Evolutionary conservation across 768 basidiomycete species (phyloP).

Genomic region (Crepidotus variabilis): DNA sequence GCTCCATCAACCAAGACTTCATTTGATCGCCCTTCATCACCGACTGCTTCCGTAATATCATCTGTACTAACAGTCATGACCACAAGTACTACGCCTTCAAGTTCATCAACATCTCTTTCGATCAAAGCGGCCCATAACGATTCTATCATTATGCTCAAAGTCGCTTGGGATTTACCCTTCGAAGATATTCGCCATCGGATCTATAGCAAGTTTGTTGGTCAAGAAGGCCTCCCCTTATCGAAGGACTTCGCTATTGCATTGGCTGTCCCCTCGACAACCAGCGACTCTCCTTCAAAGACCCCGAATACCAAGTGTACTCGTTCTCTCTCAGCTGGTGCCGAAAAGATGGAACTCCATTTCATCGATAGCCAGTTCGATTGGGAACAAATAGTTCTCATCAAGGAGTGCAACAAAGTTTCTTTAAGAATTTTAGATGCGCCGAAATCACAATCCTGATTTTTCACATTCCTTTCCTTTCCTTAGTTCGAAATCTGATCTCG

Average conservation of each 20-base stretch:
- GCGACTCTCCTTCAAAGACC: conserved; percentile 5
- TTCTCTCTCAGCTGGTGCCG: conserved; percentile 27
- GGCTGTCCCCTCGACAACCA: conserved; percentile 27
- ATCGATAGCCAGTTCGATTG: conserved; percentile 53
- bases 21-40: conserved; percentile 29
- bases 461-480: neutral
- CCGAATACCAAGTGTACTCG: conserved; percentile 26
- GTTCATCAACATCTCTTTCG: conserved; percentile 32
- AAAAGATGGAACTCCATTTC: conserved; percentile 34
- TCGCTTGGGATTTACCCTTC: conserved; percentile 35
- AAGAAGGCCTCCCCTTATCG: conserved; percentile 51
- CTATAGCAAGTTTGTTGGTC: conserved; percentile 62
- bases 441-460: neutral
- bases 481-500: neutral
- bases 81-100: conserved; percentile 21
- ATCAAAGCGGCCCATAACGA: conserved; percentile 66
- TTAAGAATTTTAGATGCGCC: conserved; percentile 46
- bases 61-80: conserved; percentile 20
- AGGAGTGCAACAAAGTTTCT: conserved; percentile 44
- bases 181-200: conserved; percentile 50
- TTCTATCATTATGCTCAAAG: conserved; percentile 58
- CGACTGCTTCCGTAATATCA: conserved; percentile 24
- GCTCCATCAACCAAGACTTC: conserved; percentile 15
- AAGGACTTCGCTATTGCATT: conserved; percentile 53
- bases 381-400: conserved; percentile 39